Conservation (phyloP, 2,329 filamentous ascomycete species). For the Myriangium duriaei region DNA sequence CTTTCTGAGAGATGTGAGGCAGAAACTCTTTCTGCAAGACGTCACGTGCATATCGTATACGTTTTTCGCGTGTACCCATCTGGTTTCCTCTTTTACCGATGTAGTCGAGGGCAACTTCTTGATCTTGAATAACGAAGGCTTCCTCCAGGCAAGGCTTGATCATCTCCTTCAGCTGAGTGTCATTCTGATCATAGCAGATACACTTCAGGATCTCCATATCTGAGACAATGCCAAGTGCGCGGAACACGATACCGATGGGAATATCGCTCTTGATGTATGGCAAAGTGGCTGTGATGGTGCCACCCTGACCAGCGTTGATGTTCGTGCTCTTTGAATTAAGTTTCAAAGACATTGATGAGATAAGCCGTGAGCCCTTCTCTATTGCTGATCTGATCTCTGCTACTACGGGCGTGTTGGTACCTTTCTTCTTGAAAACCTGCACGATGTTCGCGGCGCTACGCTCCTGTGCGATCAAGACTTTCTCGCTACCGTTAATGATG, state of each 20-base stretch:
- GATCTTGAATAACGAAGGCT: slow-evolving; percentile 89
- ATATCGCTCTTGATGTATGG: slow-evolving; percentile 92
- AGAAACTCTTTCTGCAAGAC: slow-evolving; percentile 95
- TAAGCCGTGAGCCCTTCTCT: slow-evolving; percentile 88
- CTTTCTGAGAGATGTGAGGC: slow-evolving; percentile 88
- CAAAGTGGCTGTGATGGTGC: slow-evolving; percentile 78
- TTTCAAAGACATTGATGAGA: slow-evolving; percentile 86
- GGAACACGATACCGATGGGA: slow-evolving; percentile 89
- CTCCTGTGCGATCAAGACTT: slow-evolving; percentile 95
- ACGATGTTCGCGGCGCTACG: slow-evolving; percentile 97
- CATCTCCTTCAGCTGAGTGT: slow-evolving; percentile 96
- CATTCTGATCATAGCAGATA: slow-evolving; percentile 89
- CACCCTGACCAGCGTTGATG: slow-evolving; percentile 67
- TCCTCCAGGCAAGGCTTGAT: slow-evolving; percentile 95
- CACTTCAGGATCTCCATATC: slow-evolving; percentile 97
- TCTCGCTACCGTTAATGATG: slow-evolving; percentile 97
- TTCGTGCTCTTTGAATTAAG: slow-evolving; percentile 74
- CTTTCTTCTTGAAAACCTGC: slow-evolving; percentile 97
- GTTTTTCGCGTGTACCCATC: slow-evolving; percentile 66
- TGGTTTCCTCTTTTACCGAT: slow-evolving; percentile 86
- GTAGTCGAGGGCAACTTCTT: slow-evolving; percentile 85
- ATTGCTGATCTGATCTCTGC: slow-evolving; percentile 94
- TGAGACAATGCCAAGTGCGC: slow-evolving; percentile 87
- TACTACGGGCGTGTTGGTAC: slow-evolving; percentile 83
- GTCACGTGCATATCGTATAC: slow-evolving; percentile 82